A percentile compares a stretch with the other conserved stretches of the same genome.
Conservation (phyloP, 495 filamentous ascomycete species). For the Glonium stellatum region DNA sequence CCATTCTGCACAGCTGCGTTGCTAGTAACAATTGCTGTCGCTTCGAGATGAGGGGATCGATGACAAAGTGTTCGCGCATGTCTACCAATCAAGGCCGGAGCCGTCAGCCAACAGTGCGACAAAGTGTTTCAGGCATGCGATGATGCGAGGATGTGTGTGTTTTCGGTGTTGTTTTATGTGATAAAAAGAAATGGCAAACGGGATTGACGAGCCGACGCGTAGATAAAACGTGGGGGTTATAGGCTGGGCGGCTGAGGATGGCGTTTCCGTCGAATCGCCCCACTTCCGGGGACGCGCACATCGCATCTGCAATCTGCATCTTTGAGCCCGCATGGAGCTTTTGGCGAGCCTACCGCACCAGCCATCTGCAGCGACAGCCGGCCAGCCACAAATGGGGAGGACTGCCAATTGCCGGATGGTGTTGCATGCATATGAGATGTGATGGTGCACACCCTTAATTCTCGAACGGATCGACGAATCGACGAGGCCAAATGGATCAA, state of each 20-base stretch:
- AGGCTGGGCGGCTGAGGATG: background rate
- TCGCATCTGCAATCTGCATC: slow-evolving; percentile 2
- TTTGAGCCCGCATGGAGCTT: background rate
- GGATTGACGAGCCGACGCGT: slow-evolving; percentile 20
- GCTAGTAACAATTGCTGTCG: slow-evolving; percentile 91
- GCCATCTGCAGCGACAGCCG: slow-evolving; percentile 11
- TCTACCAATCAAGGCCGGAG: slow-evolving; percentile 41
- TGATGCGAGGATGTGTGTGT: slow-evolving; percentile 5
- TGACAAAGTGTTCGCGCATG: slow-evolving; percentile 95
- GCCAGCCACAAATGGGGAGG: background rate
- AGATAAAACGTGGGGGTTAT: slow-evolving; percentile 24
- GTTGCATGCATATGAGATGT: background rate
- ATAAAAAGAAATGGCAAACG: slow-evolving; percentile 13
- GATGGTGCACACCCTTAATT: background rate
- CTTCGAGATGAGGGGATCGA: slow-evolving; percentile 96
- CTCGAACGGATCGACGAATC: slow-evolving; percentile 3
- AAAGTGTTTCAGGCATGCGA: background rate
- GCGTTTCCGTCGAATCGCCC: slow-evolving; percentile 3
- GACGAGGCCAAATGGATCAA: too few species aligned
- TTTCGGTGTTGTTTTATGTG: background rate
- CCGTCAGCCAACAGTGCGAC: slow-evolving; percentile 19
- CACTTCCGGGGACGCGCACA: background rate
- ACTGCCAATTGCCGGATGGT: background rate
- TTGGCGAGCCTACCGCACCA: slow-evolving; percentile 2
- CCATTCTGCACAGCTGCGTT: slow-evolving; percentile 97